Base-by-base conservation (phyloP, 2,329 filamentous ascomycete genomes). In the Epichloe uncinata region DNA sequence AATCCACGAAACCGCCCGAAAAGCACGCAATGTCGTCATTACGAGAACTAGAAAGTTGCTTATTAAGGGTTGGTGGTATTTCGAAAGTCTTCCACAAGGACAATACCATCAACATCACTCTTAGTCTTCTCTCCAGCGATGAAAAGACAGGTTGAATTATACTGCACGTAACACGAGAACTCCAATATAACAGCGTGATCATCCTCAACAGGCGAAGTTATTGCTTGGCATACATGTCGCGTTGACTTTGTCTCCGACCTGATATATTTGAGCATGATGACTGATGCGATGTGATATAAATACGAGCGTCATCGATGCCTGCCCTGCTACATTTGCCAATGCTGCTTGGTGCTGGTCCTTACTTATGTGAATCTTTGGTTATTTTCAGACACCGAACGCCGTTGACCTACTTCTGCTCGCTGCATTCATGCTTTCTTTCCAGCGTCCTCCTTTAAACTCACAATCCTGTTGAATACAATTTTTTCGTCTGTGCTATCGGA, bases 401-500 rank as follows among this genome's bases (percentile, higher is more conserved):
- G 34, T 42, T 20, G 26, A 26, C 26, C 9, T 36, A 4, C 33
- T 22, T 15, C 8, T n/a, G 26, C 40, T 18, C 11, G 35, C 43
- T 20, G 18, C 9, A 13, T 8, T 41, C 22, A 51, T 34, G 45
- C 45, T 33, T 58, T 63, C 74, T 89, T 89, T 50, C 81, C 81
- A n/a, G 78, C 71, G 62, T 94, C 87, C 68, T 95, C 90, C 72
- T 95, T 95, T 61, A 96, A 68, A 45, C 85, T 87, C 22, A 97
- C 90, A 60, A 97, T 96, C 47, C 88, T 78, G 70, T 97, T 97
- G 33, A 97, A 70, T 45, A 97, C 79, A 56, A 95, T 73, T 65
- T 20, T 84, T n/a, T 87, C 85, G 34, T 80, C 78, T 0, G 80
- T 85, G 52, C 81, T 86, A 59, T 95, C 88, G 46, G 77, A 79